Evolutionary conservation across 345 rosid genomes (phyloP), one percentile per base, ranked within the genome.

Genomic region (Hevea brasiliensis): DNA sequence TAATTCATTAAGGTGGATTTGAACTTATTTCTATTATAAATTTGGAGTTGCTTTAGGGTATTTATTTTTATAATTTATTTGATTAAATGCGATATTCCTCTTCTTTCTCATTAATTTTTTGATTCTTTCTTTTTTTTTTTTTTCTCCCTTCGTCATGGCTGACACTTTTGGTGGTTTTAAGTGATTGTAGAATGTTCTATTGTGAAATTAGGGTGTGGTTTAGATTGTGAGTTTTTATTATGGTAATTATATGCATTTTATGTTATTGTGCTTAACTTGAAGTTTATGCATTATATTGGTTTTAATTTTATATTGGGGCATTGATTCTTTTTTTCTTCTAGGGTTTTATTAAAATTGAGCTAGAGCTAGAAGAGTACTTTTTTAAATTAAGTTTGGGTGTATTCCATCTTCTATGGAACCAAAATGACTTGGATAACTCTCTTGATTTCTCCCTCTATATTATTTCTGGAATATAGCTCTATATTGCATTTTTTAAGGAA

Each of bases 221-320:
- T 35, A 18, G 41, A 47, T 47, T 44, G 8, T 15, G 57, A 65
- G 37, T 47, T 45, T 48, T 9, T 48, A 26, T 27, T 67, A 12
- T 65, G 54, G 12, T 18, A 65, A 50, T 45, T 67, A 50, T 23
- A 42, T 65, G 53, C 68, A 55, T 62, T 62, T 62, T 26, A 4
- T n/a, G 48, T 62, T 4, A 35, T 20, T 41, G 27, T 40, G 67
- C 67, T 62, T 40, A 15, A 35, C 66, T 40, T 40, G 1, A 61
- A 13, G 18, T 17, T 65, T 65, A 48, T 3, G 48, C 14, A 14
- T 45, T 64, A 0, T 5, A 23, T 64, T 42, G 11, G 5, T 26
- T 47, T 48, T 42, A n/a, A n/a, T n/a, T n/a, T n/a, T n/a, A n/a
- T n/a, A n/a, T n/a, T n/a, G n/a, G n/a, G n/a, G n/a, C n/a, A n/a